phyloP scores from a whole-genome alignment of 2,329 filamentous ascomycete genomes.

The Cryphonectria japonica region DNA sequence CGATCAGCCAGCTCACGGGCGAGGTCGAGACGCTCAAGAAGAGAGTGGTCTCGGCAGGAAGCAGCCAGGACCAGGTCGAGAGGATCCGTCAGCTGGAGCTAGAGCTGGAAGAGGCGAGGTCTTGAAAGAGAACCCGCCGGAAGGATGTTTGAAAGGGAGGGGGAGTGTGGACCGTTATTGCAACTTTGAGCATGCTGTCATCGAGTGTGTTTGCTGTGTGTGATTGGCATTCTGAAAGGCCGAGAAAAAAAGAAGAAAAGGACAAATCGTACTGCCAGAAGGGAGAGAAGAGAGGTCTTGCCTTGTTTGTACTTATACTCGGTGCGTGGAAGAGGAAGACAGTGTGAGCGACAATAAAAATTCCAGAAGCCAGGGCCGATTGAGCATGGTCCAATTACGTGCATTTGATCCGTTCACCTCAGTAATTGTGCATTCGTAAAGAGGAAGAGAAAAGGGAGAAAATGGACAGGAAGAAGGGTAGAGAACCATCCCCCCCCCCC shows the following conservation, averaged over 20 bases:
- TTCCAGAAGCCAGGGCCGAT: background rate
- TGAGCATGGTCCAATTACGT: background rate
- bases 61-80: constrained; percentile 65
- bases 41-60: constrained; percentile 62
- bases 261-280: background rate
- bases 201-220: background rate
- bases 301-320: background rate
- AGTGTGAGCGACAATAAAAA: background rate
- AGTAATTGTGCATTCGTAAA: background rate
- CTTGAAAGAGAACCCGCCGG: constrained; percentile 40
- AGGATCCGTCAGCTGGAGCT: constrained; percentile 69
- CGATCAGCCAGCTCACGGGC: constrained; percentile 69
- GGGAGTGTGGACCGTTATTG: background rate
- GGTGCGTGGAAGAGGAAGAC: background rate
- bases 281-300: background rate
- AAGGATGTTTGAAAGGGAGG: no score
- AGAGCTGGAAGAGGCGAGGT: constrained; percentile 67
- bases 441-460: background rate
- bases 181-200: background rate
- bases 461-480: no score
- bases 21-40: constrained; percentile 84
- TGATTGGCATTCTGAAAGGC: background rate
- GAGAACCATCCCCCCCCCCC: no score
- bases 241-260: background rate
- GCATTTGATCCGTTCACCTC: background rate